Evolutionary conservation across 2,329 filamentous ascomycete species (phyloP), one percentile per base, ranked within the genome.

Genomic region (Calonectria leucothoes): DNA sequence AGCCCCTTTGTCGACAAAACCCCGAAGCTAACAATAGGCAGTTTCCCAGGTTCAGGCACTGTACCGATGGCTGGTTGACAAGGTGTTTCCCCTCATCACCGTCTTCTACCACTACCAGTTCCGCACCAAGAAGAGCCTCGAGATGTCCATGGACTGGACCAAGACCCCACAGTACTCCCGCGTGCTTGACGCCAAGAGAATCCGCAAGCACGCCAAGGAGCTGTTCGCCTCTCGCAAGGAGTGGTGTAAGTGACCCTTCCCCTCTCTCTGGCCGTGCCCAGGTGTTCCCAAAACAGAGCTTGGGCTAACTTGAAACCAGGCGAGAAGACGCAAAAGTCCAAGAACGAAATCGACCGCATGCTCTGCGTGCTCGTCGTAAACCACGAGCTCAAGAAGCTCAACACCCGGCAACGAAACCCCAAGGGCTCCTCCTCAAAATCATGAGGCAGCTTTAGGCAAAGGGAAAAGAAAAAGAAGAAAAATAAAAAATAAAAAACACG

Each of bases 61-160:
- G 20, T 84, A 81, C 66, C 78, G 78, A 48, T 81, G 79, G 66
- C 75, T 85, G 27, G 77, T 78, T 17, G 82, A 85, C 12, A 76
- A 75, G 45, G 83, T 85, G 75, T 85, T 85, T 52, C 84, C 84
- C n/a, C 78, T 85, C 61, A 77, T 86, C 64, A 78, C 84, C 35
- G 80, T 83, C 35, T 85, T 86, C 73, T 85, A 86, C 70, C 84
- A 85, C 74, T 85, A 84, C 74, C 84, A 85, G 64, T 86, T 85
- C 73, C 81, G 84, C 39, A 85, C 82, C 55, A 85, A 84, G 76
- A 85, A 86, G 79, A 85, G 83, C 73, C 75, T 86, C 55, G 84
- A 86, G 66, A 75, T 85, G 67, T 82, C 84, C 2, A 75, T 85
- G 51, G 83, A 85, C 66, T 85, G 84, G 83, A 78, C 85, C 42